phyloP scores from a whole-genome alignment of 2,329 filamentous ascomycete genomes.

The Fusarium sp. region DNA sequence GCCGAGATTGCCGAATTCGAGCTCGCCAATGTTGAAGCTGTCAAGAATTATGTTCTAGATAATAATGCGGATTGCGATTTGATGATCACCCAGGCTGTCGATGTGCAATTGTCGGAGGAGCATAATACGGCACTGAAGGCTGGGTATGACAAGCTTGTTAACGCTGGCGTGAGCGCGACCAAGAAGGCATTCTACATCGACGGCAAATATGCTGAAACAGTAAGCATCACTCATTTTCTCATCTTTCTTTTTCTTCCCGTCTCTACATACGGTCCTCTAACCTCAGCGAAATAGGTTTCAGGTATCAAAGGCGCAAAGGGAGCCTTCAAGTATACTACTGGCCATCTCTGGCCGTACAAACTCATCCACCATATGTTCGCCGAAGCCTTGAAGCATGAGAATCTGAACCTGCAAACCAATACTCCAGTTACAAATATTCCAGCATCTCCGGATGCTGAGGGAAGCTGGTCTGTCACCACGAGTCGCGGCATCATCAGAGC shows the following conservation, averaged over 20 bases:
- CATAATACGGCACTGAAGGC: conserved; percentile 44
- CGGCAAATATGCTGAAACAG: conserved; percentile 44
- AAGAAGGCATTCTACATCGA: not conserved
- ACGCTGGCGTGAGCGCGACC: conserved; percentile 15
- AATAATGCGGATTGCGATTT: conserved; percentile 60
- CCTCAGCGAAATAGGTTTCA: not conserved
- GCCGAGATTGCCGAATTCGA: conserved; percentile 41
- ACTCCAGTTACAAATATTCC: conserved; percentile 43
- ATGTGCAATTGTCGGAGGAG: conserved; percentile 52
- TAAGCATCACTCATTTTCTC: not conserved
- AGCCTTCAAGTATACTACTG: conserved; percentile 49
- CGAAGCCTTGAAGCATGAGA: conserved; percentile 28
- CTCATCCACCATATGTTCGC: conserved; percentile 46
- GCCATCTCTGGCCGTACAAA: conserved; percentile 52
- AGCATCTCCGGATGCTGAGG: not conserved
- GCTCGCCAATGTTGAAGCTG: conserved; percentile 20
- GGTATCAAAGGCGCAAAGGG: conserved; percentile 53
- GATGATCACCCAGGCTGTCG: conserved; percentile 54
- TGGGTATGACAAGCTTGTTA: conserved; percentile 49
- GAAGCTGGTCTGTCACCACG: conserved; percentile 24
- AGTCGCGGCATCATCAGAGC: conserved; percentile 58
- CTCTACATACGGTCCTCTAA: too few species aligned
- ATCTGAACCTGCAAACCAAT: conserved; percentile 49
- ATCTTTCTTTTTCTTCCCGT: too few species aligned
- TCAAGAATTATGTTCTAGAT: conserved; percentile 54